Conservation (phyloP, 257 asterid genomes). For the Fraxinus cuspidata region DNA sequence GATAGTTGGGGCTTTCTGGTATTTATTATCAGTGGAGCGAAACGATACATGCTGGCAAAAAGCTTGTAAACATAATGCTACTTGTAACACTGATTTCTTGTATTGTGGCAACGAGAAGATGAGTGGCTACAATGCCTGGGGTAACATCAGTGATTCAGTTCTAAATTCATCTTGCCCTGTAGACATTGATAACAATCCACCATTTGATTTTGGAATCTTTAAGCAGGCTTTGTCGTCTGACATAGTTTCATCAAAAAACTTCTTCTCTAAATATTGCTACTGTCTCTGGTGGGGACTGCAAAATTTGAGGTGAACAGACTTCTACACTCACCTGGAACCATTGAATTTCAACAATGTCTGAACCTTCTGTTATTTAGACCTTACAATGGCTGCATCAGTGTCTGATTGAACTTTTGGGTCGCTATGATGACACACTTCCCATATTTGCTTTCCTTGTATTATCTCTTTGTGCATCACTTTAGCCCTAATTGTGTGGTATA, state of each 20-base stretch:
- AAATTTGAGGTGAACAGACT: slow-evolving; percentile 74
- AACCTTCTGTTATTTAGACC: slow-evolving; percentile 1
- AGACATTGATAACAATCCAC: slow-evolving; percentile 45
- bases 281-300: slow-evolving; percentile 99
- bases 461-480: slow-evolving; percentile 5
- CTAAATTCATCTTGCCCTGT: slow-evolving; percentile 65
- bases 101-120: slow-evolving; percentile 82
- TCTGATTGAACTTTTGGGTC: neutral
- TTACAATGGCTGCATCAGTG: neutral
- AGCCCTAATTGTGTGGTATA: neutral
- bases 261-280: slow-evolving; percentile 80
- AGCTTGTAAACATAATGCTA: slow-evolving; percentile 57
- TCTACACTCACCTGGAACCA: neutral
- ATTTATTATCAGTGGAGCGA: slow-evolving; percentile 91
- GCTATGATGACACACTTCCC: neutral
- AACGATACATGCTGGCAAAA: slow-evolving; percentile 92
- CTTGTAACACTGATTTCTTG: slow-evolving; percentile 63
- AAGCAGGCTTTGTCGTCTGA: slow-evolving; percentile 79
- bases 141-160: slow-evolving; percentile 48
- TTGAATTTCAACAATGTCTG: slow-evolving; percentile 6
- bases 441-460: neutral
- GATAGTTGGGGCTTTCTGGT: slow-evolving; percentile 99
- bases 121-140: slow-evolving; percentile 59
- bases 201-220: slow-evolving; percentile 96
- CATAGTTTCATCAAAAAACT: slow-evolving; percentile 68